These are phyloP conservation scores for Solanum pennellii DNA, from an alignment of 257 asterid species.

Conservation along the genomic window DNA sequence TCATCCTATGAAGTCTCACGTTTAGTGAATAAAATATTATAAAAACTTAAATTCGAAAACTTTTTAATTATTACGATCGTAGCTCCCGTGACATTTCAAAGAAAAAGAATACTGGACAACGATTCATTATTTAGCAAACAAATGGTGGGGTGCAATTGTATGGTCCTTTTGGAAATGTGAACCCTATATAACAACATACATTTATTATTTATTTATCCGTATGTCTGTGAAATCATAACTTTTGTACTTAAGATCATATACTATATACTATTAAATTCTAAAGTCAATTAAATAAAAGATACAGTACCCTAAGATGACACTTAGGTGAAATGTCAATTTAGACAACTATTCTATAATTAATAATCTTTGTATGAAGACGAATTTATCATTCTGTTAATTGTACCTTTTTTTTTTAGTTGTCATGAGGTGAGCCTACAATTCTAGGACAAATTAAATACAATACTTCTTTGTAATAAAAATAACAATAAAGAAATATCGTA, in stretches of 20 bases:
- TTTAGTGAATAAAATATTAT: too few species aligned
- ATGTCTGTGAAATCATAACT: background rate
- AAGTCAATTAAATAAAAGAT: background rate
- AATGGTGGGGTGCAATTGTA: background rate
- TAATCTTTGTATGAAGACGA: background rate
- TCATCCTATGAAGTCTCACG: too few species aligned
- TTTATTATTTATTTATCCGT: background rate
- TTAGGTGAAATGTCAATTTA: background rate
- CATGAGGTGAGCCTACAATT: background rate
- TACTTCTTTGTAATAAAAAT: background rate
- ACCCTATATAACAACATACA: background rate
- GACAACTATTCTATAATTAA: background rate
- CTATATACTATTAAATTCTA: background rate
- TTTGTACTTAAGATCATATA: background rate
- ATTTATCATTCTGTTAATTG: background rate
- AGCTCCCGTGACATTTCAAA: background rate
- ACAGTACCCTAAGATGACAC: background rate
- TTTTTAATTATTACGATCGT: background rate
- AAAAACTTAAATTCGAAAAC: too few species aligned
- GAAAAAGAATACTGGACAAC: background rate
- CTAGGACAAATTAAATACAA: background rate
- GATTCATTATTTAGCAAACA: background rate
- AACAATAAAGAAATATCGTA: background rate
- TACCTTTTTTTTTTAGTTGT: background rate
- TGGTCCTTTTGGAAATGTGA: background rate